Conservation (phyloP, 2,329 filamentous ascomycete genomes). For the Aspergillus piperis region DNA sequence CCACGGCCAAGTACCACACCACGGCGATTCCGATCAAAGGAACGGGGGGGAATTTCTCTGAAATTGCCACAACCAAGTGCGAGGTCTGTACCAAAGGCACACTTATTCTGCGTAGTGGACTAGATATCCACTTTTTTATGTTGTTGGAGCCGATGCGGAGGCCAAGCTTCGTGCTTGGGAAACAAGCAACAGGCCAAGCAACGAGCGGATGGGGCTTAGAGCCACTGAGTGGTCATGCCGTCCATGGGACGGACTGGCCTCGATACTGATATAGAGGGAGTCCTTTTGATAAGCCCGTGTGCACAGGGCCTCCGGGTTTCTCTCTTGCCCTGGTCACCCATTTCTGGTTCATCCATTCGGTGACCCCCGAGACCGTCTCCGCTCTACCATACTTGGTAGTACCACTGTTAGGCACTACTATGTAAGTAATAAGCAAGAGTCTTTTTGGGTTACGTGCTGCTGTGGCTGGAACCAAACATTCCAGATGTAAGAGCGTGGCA, state of each 20-base stretch:
- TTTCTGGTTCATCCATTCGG: neutral
- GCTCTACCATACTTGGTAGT: neutral
- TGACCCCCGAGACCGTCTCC: neutral
- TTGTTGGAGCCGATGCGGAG: neutral
- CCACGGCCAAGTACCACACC: neutral
- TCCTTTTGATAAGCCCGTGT: neutral
- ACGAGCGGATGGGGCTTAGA: neutral
- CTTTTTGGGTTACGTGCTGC: neutral
- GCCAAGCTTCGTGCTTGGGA: slow-evolving; percentile 1
- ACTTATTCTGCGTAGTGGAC: too few relatives aligned
- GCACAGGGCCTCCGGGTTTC: neutral
- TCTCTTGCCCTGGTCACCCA: too few relatives aligned
- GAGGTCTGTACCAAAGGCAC: neutral
- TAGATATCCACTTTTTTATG: too few relatives aligned
- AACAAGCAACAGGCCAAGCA: neutral
- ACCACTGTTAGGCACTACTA: too few relatives aligned
- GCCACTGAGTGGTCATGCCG: neutral
- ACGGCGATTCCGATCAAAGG: neutral
- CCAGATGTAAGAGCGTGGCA: too few relatives aligned
- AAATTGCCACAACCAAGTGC: neutral
- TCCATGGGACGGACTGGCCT: neutral
- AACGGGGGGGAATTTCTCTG: too few relatives aligned
- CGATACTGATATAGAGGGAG: too few relatives aligned
- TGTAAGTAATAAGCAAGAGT: neutral
- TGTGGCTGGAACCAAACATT: neutral